Conservation (phyloP, 768 basidiomycete genomes). For the Mycena amicta region DNA sequence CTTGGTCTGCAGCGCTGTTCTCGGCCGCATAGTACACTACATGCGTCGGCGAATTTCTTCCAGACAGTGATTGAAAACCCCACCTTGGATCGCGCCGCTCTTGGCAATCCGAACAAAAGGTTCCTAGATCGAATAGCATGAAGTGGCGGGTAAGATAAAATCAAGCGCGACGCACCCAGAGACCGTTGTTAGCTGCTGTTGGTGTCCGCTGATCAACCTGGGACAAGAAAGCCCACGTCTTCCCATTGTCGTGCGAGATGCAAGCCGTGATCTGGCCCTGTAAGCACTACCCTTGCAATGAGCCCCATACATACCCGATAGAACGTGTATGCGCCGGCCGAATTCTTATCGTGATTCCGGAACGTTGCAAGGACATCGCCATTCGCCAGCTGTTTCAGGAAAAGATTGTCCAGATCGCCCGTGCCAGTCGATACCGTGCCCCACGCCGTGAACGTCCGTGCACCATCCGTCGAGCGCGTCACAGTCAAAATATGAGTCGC, state of each 20-base stretch:
- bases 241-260: constrained; percentile 22
- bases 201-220: constrained; percentile 23
- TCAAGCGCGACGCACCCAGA: constrained; percentile 20
- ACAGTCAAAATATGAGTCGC: constrained; percentile 6
- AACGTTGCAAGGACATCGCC: constrained; percentile 11
- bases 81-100: constrained; percentile 12
- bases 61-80: no score
- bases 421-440: constrained; percentile 13
- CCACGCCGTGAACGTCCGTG: constrained; percentile 6
- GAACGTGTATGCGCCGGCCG: constrained; percentile 4
- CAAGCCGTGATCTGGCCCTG: constrained; percentile 25
- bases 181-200: constrained; percentile 10
- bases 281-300: no score
- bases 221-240: constrained; percentile 25
- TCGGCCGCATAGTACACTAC: constrained; percentile 25
- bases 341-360: constrained; percentile 14
- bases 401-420: constrained; percentile 12
- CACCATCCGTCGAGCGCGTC: constrained; percentile 14
- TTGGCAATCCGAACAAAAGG: constrained; percentile 23
- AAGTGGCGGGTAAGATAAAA: background rate
- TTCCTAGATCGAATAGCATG: constrained; percentile 17
- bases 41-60: no score
- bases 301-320: constrained; percentile 16
- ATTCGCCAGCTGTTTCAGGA: constrained; percentile 12
- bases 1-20: constrained; percentile 24